A percentile compares a stretch with the other conserved stretches of the same genome.
Evolutionary conservation across 345 rosid genomes (phyloP).

Genomic region (Turnera subulata): DNA sequence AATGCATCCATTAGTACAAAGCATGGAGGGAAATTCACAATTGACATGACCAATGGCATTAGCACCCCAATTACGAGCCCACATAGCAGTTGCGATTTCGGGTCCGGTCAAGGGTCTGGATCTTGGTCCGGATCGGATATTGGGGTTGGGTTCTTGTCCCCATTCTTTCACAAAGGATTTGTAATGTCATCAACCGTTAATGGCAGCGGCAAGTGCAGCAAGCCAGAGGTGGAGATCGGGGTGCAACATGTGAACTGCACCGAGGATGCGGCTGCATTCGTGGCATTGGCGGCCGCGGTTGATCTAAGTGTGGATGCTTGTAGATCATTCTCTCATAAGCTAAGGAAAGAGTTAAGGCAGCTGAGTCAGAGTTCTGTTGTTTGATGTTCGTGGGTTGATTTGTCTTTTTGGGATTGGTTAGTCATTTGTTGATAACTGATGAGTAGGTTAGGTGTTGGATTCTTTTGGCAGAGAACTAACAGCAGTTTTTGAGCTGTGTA

Average conservation of each 20-base stretch:
- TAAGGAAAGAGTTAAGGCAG: constrained; percentile 78
- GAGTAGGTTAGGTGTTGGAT: constrained; percentile 21
- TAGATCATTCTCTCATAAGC: constrained; percentile 66
- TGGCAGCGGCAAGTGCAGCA: constrained; percentile 46
- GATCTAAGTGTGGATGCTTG: constrained; percentile 98
- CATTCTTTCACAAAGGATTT: constrained; percentile 46
- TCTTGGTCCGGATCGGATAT: constrained; percentile 67
- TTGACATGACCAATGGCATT: constrained; percentile 55
- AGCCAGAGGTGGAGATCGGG: constrained; percentile 79
- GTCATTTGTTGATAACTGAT: background rate
- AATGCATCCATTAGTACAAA: constrained; percentile 53
- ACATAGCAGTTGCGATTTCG: constrained; percentile 80
- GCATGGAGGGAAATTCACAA: constrained; percentile 69
- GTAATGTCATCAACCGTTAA: constrained; percentile 87
- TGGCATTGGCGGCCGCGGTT: constrained; percentile 91
- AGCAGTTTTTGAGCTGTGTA: constrained; percentile 44
- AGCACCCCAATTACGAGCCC: constrained; percentile 67
- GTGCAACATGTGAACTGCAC: constrained; percentile 92
- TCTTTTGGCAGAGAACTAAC: constrained; percentile 26
- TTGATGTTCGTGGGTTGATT: constrained; percentile 28
- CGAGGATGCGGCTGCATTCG: constrained; percentile 94
- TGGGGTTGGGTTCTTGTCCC: constrained; percentile 29
- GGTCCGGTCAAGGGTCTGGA: constrained; percentile 44
- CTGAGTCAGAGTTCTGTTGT: constrained; percentile 53
- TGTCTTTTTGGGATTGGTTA: constrained; percentile 37